A percentile compares a stretch with the other conserved stretches of the same genome.
Evolutionary conservation across 805 yeast genomes (phyloP).

Genomic region (Teunomyces tritomae): DNA sequence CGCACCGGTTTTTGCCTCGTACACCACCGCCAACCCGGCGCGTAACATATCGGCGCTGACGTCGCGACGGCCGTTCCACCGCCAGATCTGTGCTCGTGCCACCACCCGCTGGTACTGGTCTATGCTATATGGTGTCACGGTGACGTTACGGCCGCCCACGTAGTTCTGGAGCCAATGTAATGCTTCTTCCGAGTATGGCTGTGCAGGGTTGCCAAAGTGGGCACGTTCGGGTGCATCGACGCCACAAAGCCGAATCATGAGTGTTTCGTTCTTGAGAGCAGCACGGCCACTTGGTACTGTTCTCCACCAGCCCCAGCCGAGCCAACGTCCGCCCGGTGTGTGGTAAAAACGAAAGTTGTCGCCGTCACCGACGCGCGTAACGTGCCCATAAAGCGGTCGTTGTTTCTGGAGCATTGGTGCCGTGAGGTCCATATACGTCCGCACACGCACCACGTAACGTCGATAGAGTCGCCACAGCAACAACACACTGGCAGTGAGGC

Average conservation of each 20-base stretch:
- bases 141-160: conserved; percentile 63
- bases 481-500: conserved; percentile 27
- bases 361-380: conserved; percentile 91
- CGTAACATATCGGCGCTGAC: conserved; percentile 85
- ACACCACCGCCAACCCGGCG: conserved; percentile 81
- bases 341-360: conserved; percentile 92
- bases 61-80: conserved; percentile 62
- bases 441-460: conserved; percentile 32
- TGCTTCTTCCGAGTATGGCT: conserved; percentile 84
- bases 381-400: conserved; percentile 54
- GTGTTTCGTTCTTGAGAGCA: conserved; percentile 59
- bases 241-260: conserved; percentile 83
- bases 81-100: conserved; percentile 66
- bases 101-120: conserved; percentile 93
- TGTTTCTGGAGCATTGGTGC: conserved; percentile 30
- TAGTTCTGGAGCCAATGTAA: conserved; percentile 68
- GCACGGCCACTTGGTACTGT: conserved; percentile 52
- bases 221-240: conserved; percentile 96
- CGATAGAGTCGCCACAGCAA: conserved; percentile 29
- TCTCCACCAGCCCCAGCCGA: conserved; percentile 95
- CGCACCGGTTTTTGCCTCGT: conserved; percentile 77
- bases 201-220: conserved; percentile 92
- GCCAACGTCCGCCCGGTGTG: conserved; percentile 82
- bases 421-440: conserved; percentile 37
- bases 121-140: conserved; percentile 71